These are phyloP conservation scores for Hygrophoropsis aurantiaca DNA, from an alignment of 768 basidiomycete genomes.

Conservation along the genomic window DNA sequence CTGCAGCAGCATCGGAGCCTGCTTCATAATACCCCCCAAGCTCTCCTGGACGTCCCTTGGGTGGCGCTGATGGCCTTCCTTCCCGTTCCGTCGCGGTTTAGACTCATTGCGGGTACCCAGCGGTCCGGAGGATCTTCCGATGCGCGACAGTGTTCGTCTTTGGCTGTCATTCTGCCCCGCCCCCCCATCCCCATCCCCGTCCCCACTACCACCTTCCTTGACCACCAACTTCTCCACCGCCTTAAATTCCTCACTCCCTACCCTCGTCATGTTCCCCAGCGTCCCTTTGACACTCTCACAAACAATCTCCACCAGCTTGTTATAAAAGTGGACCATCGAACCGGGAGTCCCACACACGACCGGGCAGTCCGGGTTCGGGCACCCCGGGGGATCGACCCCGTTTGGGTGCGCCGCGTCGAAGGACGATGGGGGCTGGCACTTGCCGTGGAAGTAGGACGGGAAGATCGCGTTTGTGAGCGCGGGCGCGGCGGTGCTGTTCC, in stretches of 20 bases:
- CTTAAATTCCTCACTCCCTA: slow-evolving; percentile 41
- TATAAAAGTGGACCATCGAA: slow-evolving; percentile 70
- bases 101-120: too few relatives aligned
- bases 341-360: slow-evolving; percentile 83
- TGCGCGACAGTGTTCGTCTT: slow-evolving; percentile 8
- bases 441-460: slow-evolving; percentile 72
- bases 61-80: slow-evolving; percentile 17
- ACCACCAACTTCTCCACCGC: slow-evolving; percentile 43
- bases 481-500: slow-evolving; percentile 41
- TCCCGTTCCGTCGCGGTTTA: too few relatives aligned
- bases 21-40: slow-evolving; percentile 34
- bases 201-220: too few relatives aligned
- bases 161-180: slow-evolving; percentile 27
- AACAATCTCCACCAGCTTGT: slow-evolving; percentile 46
- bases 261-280: slow-evolving; percentile 34
- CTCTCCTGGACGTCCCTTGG: slow-evolving; percentile 17
- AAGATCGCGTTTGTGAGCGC: slow-evolving; percentile 60
- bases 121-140: slow-evolving; percentile 1
- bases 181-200: too few relatives aligned
- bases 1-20: slow-evolving; percentile 30
- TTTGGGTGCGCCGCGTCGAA: too few relatives aligned
- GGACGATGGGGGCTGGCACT: too few relatives aligned
- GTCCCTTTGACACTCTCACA: slow-evolving; percentile 41
- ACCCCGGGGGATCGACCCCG: slow-evolving; percentile 62
- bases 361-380: slow-evolving; percentile 78